Evolutionary conservation across 257 asterid species (phyloP).

Genomic region (Verbascum thapsus): DNA sequence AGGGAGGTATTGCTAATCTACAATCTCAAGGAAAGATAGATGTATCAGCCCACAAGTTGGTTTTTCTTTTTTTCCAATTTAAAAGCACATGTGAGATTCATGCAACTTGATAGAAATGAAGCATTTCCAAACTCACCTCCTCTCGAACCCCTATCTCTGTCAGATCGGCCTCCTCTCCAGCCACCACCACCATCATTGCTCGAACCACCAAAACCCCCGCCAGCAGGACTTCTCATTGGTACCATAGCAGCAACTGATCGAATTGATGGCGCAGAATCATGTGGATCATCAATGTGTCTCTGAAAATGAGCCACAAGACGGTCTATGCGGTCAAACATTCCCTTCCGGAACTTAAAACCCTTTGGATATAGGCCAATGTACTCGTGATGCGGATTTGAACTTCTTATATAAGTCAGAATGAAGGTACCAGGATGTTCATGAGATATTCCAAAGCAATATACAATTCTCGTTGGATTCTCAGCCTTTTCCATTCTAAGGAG

Average conservation of each 20-base stretch:
- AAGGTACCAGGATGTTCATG: constrained; percentile 98
- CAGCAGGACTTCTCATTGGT: constrained; percentile 85
- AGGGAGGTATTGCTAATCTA: no score
- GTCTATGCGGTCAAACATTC: constrained; percentile 89
- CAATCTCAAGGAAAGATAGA: no score
- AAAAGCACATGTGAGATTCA: not conserved
- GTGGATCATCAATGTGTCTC: constrained; percentile 87
- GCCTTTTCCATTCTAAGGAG: constrained; percentile 29
- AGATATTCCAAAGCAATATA: constrained; percentile 88
- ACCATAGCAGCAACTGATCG: constrained; percentile 93
- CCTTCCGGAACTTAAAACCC: constrained; percentile 87
- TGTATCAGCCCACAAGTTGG: no score
- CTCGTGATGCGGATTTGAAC: constrained; percentile 95
- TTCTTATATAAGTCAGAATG: constrained; percentile 82
- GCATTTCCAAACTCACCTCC: constrained; percentile 47
- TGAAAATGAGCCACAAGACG: constrained; percentile 88
- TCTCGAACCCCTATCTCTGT: constrained; percentile 79
- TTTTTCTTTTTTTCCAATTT: no score
- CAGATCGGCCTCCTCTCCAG: no score
- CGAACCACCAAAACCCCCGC: constrained; percentile 74
- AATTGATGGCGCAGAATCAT: constrained; percentile 67
- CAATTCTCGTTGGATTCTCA: constrained; percentile 85
- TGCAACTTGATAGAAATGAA: constrained; percentile 21
- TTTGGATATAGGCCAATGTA: constrained; percentile 90
- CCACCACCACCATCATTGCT: no score